Evolutionary conservation across 768 basidiomycete genomes (phyloP).

Genomic region (Agaricus subrufescens): DNA sequence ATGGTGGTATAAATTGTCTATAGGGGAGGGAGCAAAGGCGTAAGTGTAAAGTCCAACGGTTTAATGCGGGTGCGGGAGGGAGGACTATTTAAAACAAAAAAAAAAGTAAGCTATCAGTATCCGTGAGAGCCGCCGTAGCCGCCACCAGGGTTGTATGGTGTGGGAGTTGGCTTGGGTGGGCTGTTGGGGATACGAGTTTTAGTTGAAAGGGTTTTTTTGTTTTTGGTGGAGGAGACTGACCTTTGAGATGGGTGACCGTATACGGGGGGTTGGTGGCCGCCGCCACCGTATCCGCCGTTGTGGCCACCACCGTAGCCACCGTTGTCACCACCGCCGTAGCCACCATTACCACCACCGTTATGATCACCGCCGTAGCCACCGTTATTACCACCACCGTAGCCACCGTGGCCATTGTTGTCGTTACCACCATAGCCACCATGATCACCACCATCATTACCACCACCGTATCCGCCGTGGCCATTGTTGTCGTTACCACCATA

Average conservation of each 20-base stretch:
- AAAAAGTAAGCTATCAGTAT: too few species aligned
- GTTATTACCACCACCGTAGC: neutral
- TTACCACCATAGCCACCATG: neutral
- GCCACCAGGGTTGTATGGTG: too few species aligned
- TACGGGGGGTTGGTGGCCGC: neutral
- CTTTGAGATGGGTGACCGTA: neutral
- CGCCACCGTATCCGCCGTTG: neutral
- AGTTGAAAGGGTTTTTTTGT: too few species aligned
- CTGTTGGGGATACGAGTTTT: too few species aligned
- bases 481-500: neutral
- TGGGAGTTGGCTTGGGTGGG: too few species aligned
- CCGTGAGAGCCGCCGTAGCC: too few species aligned
- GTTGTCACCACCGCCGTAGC: neutral
- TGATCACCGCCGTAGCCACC: neutral
- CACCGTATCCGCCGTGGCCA: neutral
- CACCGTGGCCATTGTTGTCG: neutral
- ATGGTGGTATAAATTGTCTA: too few species aligned
- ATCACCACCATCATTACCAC: neutral
- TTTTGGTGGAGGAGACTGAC: neutral
- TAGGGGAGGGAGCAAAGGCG: too few species aligned
- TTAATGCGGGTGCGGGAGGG: too few species aligned
- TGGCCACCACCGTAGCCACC: neutral
- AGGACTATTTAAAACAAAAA: too few species aligned
- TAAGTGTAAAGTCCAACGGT: too few species aligned
- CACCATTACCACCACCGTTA: neutral